Percentiles rank a stretch among this genome's conserved stretches.
These are phyloP conservation scores for Marvania coccoides DNA, from an alignment of 139 green algal species.

Conservation along the genomic window DNA sequence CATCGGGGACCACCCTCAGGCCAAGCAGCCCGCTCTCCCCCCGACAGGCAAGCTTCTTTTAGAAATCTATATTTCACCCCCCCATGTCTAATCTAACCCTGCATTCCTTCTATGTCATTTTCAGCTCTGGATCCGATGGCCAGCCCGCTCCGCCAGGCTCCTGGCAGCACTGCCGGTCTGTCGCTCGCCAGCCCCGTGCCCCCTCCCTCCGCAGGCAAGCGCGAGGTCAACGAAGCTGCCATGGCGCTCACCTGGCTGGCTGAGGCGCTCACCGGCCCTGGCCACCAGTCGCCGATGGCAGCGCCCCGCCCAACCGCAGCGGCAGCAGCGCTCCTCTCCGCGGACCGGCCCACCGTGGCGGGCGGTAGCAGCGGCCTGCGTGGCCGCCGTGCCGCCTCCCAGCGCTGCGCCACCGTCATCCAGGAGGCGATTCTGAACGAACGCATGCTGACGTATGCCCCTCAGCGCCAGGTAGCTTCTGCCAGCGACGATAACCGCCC, in stretches of 20 bases:
- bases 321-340: background rate
- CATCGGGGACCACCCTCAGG: no score
- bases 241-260: conserved; percentile 5
- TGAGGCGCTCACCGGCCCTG: background rate
- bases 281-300: background rate
- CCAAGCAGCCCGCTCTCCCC: no score
- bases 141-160: no score
- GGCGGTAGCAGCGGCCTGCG: background rate
- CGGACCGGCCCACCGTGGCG: background rate
- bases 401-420: background rate
- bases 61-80: no score
- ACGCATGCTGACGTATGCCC: background rate
- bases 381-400: background rate
- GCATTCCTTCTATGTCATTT: no score
- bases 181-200: background rate
- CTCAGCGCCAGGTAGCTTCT: background rate
- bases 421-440: background rate
- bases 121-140: no score
- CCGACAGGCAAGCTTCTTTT: no score
- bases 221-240: conserved; percentile 7
- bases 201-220: background rate
- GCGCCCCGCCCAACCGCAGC: background rate
- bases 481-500: background rate
- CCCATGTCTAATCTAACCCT: no score
- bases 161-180: no score